Base-by-base conservation (phyloP, 1,284 basidiomycete genomes). In the Xanthoconium separans region DNA sequence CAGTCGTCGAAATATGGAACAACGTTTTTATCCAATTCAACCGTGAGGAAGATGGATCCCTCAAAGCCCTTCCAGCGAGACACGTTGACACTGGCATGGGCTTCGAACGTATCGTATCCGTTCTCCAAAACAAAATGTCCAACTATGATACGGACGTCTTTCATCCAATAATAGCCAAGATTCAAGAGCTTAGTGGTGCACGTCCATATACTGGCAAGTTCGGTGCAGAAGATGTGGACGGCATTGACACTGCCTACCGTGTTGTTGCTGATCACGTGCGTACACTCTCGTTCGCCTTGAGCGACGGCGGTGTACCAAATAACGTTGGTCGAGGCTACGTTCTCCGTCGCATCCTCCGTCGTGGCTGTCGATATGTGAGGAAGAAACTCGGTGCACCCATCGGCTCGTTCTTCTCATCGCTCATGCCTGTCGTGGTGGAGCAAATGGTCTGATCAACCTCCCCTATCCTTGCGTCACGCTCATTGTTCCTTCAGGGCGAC, bases 21-120 rank as follows among this genome's bases (percentile, higher is more conserved):
- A 97, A 97, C 72, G 96, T 99, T 54, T 99, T 98, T 73, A 98
- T 99, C 68, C 95, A 98, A 67, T 99, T 91, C 79, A 99, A 99
- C 73, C 90, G 96, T 40, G 96, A 98, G 73, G 82, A 87, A 40
- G 90, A 95, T 58, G 91, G 91, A 50, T 84, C 85, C 16, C 81
- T 99, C 16, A 86, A 84, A 55, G 61, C 84, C 1, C 82, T 99
- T 18, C 96, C 97, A 24, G 85, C 90, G 45, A 94, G 95, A 74
- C 96, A 99, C 68, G 91, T 99, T 60, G 96, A 99, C 72, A 99
- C 96, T 13, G 96, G 96, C 54, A 95, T 99, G 94, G 96, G 96
- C 53, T 99, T 97, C 72, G 96, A 99, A 74, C 93, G 96, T 56
- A 81, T 99, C 31, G 96, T 99, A 36, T 98, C 95, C 11, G 87